phyloP scores from a whole-genome alignment of 169 alveolate genomes.

The Babesia caballi region DNA sequence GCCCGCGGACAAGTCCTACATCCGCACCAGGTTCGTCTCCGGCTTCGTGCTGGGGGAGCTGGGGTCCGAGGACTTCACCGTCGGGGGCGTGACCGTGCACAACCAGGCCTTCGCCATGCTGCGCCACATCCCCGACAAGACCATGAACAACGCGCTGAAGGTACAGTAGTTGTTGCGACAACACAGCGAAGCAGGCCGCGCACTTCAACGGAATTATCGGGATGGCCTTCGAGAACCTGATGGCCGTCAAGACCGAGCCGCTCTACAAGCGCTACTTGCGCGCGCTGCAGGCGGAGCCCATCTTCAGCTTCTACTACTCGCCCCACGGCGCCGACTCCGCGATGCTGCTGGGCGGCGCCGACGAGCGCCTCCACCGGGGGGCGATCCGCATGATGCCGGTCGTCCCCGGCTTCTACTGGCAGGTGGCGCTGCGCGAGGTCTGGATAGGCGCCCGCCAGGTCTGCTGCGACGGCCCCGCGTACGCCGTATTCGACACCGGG shows the following conservation, averaged over 20 bases:
- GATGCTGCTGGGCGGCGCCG: slow-evolving; percentile 85
- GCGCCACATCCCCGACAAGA: slow-evolving; percentile 34
- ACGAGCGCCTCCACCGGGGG: slow-evolving; percentile 71
- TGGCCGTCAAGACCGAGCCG: slow-evolving; percentile 66
- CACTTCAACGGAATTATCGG: slow-evolving; percentile 87
- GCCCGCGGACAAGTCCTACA: background rate
- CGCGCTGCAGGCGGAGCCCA: slow-evolving; percentile 52
- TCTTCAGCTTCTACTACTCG: slow-evolving; percentile 74
- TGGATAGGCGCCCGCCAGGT: slow-evolving; percentile 80
- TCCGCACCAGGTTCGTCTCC: slow-evolving; percentile 63
- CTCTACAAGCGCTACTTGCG: slow-evolving; percentile 70
- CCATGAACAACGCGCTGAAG: slow-evolving; percentile 47
- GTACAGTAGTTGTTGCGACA: slow-evolving; percentile 18
- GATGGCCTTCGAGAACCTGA: slow-evolving; percentile 83
- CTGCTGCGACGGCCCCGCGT: slow-evolving; percentile 81
- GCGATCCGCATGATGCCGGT: slow-evolving; percentile 83
- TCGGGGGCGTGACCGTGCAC: slow-evolving; percentile 44
- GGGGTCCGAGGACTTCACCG: slow-evolving; percentile 42
- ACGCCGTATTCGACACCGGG: slow-evolving; percentile 87
- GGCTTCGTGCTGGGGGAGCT: slow-evolving; percentile 69
- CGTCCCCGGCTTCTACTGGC: slow-evolving; percentile 85
- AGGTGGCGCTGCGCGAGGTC: slow-evolving; percentile 75
- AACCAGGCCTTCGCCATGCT: slow-evolving; percentile 54
- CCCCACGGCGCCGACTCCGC: slow-evolving; percentile 64
- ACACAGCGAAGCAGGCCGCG: slow-evolving; percentile 52